Base-by-base conservation (phyloP, 1,284 basidiomycete species). In the Fomitopsis schrenkii region DNA sequence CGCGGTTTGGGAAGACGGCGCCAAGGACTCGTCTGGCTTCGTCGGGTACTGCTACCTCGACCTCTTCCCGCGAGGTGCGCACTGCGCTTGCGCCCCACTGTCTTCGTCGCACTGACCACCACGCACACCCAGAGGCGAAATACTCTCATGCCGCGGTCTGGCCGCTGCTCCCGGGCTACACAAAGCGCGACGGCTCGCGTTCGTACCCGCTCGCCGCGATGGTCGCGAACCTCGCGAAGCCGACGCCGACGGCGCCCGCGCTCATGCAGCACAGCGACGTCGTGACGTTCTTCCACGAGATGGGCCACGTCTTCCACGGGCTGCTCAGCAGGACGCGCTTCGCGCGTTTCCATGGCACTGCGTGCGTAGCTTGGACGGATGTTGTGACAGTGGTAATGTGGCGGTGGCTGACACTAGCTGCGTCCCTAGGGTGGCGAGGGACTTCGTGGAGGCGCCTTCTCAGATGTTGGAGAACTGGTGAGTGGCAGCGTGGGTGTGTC, bases 401-500 rank as follows among this genome's bases (percentile, higher is more conserved):
- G 28, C 28, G 26, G 7, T 6, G 10, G 28, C 48, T 50, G 48
- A 50, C 48, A 22, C 14, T 50, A 9, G 28, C 12, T 26, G 12
- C 28, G 48, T 50, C 58, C 22, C 15, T 66, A 84, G 82, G 46
- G 90, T 93, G 40, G 89, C 88, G 1, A 72, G 88, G 15, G 93
- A 95, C 75, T 95, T 95, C 66, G 92, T 93, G 6, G 93, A 94
- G 74, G 91, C 91, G 0, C 93, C 92, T 0, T 90, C 87, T 19
- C 92, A 95, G 76, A 94, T 95, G 93, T 78, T 95, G 62, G 94
- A 95, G 76, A 93, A 95, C 71, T 95, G 93, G 93, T 86, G 52
- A 8, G 77, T 63, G 17, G 19, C 15, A 50, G 33, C 30, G 30
- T 19, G 26, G 40, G 36, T 14, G 30, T 35, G 10, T 17, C 2